Evolutionary conservation across 139 green algal genomes (phyloP).

Genomic region (Astrephomene gubernaculifera): DNA sequence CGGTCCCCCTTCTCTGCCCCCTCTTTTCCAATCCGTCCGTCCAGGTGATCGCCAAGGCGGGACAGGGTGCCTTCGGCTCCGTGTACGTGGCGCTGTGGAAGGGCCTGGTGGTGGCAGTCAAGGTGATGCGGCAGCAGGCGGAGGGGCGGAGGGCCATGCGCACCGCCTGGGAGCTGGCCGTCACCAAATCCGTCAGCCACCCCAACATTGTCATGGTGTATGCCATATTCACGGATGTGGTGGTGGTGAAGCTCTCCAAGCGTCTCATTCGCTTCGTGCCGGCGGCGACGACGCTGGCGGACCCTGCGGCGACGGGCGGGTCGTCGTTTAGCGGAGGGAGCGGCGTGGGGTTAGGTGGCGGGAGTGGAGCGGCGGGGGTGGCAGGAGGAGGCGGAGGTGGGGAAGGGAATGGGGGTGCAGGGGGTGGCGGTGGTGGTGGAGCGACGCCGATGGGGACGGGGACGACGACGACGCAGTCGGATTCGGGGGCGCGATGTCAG

Average conservation of each 20-base stretch:
- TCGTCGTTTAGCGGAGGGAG: too few relatives aligned
- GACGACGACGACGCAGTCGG: too few relatives aligned
- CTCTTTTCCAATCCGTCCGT: too few relatives aligned
- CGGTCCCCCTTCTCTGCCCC: too few relatives aligned
- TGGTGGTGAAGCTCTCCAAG: conserved; percentile 46
- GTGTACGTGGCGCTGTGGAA: conserved; percentile 57
- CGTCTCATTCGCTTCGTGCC: conserved; percentile 45
- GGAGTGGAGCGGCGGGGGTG: background rate
- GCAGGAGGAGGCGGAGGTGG: background rate
- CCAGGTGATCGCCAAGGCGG: conserved; percentile 51
- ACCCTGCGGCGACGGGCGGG: background rate
- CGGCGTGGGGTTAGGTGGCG: too few relatives aligned
- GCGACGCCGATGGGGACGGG: too few relatives aligned
- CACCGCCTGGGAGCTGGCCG: conserved; percentile 54
- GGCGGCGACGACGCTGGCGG: conserved; percentile 32
- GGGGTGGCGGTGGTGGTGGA: too few relatives aligned
- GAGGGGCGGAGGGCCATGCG: conserved; percentile 47
- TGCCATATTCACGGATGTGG: conserved; percentile 49
- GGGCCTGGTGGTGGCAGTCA: conserved; percentile 55
- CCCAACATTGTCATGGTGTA: conserved; percentile 55
- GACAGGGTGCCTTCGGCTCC: conserved; percentile 54
- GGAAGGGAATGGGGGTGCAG: background rate
- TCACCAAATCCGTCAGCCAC: conserved; percentile 47
- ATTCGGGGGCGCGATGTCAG: conserved; percentile 24
- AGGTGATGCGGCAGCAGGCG: conserved; percentile 54